phyloP scores from a whole-genome alignment of 768 basidiomycete species.

The Royoungia palumana region DNA sequence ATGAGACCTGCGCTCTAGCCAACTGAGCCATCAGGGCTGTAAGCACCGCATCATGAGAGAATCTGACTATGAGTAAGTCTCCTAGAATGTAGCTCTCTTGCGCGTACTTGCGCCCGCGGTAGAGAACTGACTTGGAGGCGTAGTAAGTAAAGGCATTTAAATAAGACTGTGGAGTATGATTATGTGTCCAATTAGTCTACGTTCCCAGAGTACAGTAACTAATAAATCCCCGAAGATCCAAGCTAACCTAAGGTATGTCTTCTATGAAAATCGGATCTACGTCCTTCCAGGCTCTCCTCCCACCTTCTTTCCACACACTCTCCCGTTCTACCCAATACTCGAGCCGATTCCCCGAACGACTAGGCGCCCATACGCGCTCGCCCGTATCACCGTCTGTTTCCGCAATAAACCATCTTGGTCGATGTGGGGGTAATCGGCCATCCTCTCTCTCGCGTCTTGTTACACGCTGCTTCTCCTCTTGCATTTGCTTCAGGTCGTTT shows the following conservation, averaged over 20 bases:
- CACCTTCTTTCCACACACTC: slow-evolving; percentile 47
- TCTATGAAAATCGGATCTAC: slow-evolving; percentile 85
- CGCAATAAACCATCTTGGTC: slow-evolving; percentile 83
- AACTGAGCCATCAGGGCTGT: slow-evolving; percentile 51
- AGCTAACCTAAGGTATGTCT: slow-evolving; percentile 33
- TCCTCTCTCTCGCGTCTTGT: slow-evolving; percentile 74
- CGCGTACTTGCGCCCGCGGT: too few relatives aligned
- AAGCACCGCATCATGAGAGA: slow-evolving; percentile 10
- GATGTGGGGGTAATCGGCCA: slow-evolving; percentile 67
- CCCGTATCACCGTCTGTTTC: slow-evolving; percentile 85
- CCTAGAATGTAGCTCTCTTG: too few relatives aligned
- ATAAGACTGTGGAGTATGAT: too few relatives aligned
- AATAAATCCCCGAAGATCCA: neutral
- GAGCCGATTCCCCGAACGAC: slow-evolving; percentile 46
- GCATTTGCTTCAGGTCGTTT: slow-evolving; percentile 71
- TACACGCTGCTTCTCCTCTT: slow-evolving; percentile 77
- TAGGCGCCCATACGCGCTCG: slow-evolving; percentile 84
- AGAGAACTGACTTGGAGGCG: too few relatives aligned
- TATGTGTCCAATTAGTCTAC: neutral
- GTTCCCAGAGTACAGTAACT: neutral
- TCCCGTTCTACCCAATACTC: slow-evolving; percentile 88
- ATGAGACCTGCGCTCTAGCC: slow-evolving; percentile 57
- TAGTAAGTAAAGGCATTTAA: too few relatives aligned
- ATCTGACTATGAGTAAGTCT: too few relatives aligned
- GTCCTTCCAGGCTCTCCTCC: slow-evolving; percentile 47